A percentile compares a stretch with the other conserved stretches of the same genome.
Evolutionary conservation across 169 alveolate genomes (phyloP).

Genomic region (Plasmodium berghei): DNA sequence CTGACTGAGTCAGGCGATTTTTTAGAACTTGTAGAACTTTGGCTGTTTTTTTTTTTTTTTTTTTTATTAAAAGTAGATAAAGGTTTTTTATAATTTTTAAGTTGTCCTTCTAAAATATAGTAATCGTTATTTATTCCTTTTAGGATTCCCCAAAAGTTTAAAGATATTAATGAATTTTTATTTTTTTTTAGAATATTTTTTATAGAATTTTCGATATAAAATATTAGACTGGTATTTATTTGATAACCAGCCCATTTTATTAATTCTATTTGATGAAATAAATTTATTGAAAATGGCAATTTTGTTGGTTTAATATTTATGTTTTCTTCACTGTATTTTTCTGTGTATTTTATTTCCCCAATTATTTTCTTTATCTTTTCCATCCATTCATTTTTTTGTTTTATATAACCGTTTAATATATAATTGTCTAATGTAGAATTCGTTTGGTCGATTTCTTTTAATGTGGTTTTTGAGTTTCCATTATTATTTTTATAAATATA

Average conservation of each 20-base stretch:
- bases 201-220: slow-evolving; percentile 22
- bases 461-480: neutral
- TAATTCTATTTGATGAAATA: slow-evolving; percentile 41
- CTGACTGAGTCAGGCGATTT: no score
- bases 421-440: slow-evolving; percentile 41
- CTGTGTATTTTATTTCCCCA: neutral
- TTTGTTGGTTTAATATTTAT: neutral
- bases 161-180: slow-evolving; percentile 22
- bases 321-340: no score
- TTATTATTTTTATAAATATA: neutral
- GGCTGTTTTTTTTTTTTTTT: neutral
- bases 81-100: slow-evolving; percentile 9
- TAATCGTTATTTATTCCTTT: slow-evolving; percentile 57
- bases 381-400: slow-evolving; percentile 62
- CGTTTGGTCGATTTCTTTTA: neutral
- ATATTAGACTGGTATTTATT: slow-evolving; percentile 30
- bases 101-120: slow-evolving; percentile 51
- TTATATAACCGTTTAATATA: slow-evolving; percentile 19
- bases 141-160: slow-evolving; percentile 61
- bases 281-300: slow-evolving; percentile 37
- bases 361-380: slow-evolving; percentile 23
- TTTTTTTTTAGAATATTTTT: slow-evolving; percentile 40
- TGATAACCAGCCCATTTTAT: slow-evolving; percentile 71
- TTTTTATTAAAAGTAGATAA: slow-evolving; percentile 6
- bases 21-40: neutral